A percentile compares a stretch with the other conserved stretches of the same genome.
Evolutionary conservation across 2,329 filamentous ascomycete genomes (phyloP).

Genomic region (Ascomycota sp.): DNA sequence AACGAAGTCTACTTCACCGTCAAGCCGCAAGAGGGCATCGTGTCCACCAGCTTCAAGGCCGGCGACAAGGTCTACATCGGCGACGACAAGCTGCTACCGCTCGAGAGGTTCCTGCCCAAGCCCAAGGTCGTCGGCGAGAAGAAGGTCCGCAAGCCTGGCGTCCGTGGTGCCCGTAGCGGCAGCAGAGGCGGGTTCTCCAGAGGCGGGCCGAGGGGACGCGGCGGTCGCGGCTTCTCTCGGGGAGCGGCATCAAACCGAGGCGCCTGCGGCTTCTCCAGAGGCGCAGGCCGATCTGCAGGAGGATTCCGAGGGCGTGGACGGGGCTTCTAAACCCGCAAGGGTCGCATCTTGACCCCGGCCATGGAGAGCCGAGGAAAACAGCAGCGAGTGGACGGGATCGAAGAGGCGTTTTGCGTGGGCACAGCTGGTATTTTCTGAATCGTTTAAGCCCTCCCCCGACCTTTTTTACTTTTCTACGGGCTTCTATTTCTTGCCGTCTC

Average conservation of each 20-base stretch:
- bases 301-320: slow-evolving; percentile 9
- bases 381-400: too few relatives aligned
- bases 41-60: slow-evolving; percentile 81
- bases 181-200: slow-evolving; percentile 9
- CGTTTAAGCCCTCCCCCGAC: too few relatives aligned
- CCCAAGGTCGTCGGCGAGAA: slow-evolving; percentile 56
- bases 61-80: slow-evolving; percentile 97
- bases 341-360: too few relatives aligned
- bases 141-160: slow-evolving; percentile 37
- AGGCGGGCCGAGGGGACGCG: slow-evolving; percentile 10
- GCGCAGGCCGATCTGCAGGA: slow-evolving; percentile 11
- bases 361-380: too few relatives aligned
- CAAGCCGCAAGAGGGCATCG: slow-evolving; percentile 91
- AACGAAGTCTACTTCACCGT: slow-evolving; percentile 98
- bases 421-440: too few relatives aligned
- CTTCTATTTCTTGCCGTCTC: too few relatives aligned
- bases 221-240: slow-evolving; percentile 19
- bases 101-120: slow-evolving; percentile 93
- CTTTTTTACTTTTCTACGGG: too few relatives aligned
- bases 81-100: slow-evolving; percentile 78
- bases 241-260: slow-evolving; percentile 18
- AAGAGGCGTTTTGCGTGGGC: too few relatives aligned
- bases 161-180: slow-evolving; percentile 20
- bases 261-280: slow-evolving; percentile 13
- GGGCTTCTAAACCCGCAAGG: too few relatives aligned